Conservation (phyloP, 495 filamentous ascomycete species). For the Podospora australis region DNA sequence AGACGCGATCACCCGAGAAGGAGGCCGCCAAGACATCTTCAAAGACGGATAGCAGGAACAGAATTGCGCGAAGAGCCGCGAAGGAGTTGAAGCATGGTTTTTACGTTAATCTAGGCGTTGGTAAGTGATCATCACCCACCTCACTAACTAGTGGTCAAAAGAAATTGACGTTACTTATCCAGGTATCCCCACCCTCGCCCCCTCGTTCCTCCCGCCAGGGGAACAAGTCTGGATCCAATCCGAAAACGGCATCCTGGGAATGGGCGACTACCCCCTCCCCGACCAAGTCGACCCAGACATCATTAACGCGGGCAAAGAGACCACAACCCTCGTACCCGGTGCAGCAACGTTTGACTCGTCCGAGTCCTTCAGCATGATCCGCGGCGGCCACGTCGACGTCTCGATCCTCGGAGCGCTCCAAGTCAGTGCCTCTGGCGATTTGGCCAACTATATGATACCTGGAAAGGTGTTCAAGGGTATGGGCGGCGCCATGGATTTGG, state of each 20-base stretch:
- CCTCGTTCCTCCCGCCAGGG: constrained; percentile 45
- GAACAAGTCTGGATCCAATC: constrained; percentile 53
- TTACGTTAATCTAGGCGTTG: constrained; percentile 63
- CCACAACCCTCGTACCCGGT: constrained; percentile 50
- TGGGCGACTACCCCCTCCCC: constrained; percentile 54
- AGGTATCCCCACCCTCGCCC: constrained; percentile 57
- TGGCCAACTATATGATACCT: constrained; percentile 61
- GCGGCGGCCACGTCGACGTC: constrained; percentile 54
- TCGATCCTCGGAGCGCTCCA: constrained; percentile 56
- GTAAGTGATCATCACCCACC: no score
- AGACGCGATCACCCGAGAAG: constrained; percentile 30
- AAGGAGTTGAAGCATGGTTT: constrained; percentile 58
- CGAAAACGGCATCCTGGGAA: constrained; percentile 56
- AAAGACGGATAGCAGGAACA: constrained; percentile 32
- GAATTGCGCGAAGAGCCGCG: constrained; percentile 54
- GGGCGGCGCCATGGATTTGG: constrained; percentile 59
- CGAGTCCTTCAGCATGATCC: constrained; percentile 58
- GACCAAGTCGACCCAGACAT: constrained; percentile 33
- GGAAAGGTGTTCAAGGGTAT: constrained; percentile 59
- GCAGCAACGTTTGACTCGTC: constrained; percentile 52
- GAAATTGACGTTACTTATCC: background rate
- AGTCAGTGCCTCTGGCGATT: constrained; percentile 50
- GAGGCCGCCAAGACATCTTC: constrained; percentile 15
- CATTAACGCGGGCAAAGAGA: constrained; percentile 59
- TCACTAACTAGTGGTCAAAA: constrained; percentile 1